Conservation (phyloP, 2,329 filamentous ascomycete species). For the Cadophora sp. region DNA sequence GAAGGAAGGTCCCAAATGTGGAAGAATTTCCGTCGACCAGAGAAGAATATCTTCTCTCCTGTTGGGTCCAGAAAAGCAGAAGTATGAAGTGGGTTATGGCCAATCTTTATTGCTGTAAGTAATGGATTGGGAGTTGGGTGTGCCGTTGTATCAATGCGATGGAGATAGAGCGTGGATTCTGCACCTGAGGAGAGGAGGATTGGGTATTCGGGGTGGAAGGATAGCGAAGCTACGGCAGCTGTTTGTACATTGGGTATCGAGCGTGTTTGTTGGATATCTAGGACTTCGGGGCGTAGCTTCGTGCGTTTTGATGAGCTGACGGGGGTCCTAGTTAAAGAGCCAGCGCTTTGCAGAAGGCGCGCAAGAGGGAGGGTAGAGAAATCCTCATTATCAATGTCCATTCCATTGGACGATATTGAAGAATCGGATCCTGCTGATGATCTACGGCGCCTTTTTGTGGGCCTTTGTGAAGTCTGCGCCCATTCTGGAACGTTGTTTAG, state of each 20-base stretch:
- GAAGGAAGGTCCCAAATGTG: slow-evolving; percentile 91
- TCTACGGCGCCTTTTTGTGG: slow-evolving; percentile 56
- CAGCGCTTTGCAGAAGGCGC: slow-evolving; percentile 77
- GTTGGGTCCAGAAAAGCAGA: slow-evolving; percentile 78
- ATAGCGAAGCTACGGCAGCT: slow-evolving; percentile 80
- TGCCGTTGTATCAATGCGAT: slow-evolving; percentile 82
- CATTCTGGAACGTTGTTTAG: slow-evolving; percentile 67
- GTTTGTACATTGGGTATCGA: slow-evolving; percentile 83
- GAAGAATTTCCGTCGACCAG: slow-evolving; percentile 88
- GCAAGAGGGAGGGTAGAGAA: slow-evolving; percentile 80
- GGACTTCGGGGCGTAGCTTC: slow-evolving; percentile 82
- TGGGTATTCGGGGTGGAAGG: slow-evolving; percentile 88
- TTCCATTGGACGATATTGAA: slow-evolving; percentile 50
- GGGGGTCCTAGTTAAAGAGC: slow-evolving; percentile 62
- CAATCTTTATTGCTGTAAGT: slow-evolving; percentile 87
- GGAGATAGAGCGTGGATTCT: slow-evolving; percentile 84
- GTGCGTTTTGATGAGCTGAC: slow-evolving; percentile 62
- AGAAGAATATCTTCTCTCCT: slow-evolving; percentile 84
- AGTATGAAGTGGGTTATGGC: slow-evolving; percentile 81
- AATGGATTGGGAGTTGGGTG: slow-evolving; percentile 84
- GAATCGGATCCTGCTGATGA: slow-evolving; percentile 56
- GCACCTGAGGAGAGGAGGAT: slow-evolving; percentile 89
- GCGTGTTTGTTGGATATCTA: slow-evolving; percentile 89
- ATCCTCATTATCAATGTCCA: slow-evolving; percentile 62
- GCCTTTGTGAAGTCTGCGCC: slow-evolving; percentile 60